phyloP scores from a whole-genome alignment of 116 monocot genomes.

The Cymodocea nodosa region DNA sequence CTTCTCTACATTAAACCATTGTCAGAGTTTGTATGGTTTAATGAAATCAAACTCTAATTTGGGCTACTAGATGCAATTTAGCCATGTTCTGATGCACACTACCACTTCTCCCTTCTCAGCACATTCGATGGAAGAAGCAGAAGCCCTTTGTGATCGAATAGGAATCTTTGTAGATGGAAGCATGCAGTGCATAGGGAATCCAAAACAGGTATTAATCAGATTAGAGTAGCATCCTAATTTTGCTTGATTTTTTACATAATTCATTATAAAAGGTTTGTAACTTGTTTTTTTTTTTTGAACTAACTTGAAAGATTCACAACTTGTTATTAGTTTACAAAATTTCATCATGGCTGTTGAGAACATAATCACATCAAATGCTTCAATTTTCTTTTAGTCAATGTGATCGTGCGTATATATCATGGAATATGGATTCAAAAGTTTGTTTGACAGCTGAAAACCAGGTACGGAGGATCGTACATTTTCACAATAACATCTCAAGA shows the following conservation, averaged over 20 bases:
- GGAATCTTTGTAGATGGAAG: slow-evolving; percentile 48
- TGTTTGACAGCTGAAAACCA: too few species aligned
- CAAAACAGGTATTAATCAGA: slow-evolving; percentile 26
- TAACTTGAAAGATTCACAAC: background rate
- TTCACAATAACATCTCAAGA: slow-evolving; percentile 26
- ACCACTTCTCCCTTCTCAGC: slow-evolving; percentile 12
- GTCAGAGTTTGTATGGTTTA: too few species aligned
- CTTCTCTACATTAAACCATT: background rate
- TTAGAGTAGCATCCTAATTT: background rate
- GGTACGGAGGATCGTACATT: too few species aligned
- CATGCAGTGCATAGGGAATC: slow-evolving; percentile 56
- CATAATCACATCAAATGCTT: too few species aligned
- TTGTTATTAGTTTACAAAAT: background rate
- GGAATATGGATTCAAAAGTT: too few species aligned
- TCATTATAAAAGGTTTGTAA: background rate
- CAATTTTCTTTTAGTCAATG: too few species aligned
- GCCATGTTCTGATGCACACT: too few species aligned
- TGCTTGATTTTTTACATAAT: background rate
- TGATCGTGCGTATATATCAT: too few species aligned
- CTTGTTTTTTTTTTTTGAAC: too few species aligned
- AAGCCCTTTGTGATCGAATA: slow-evolving; percentile 50
- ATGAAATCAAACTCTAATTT: too few species aligned
- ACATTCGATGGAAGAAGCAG: slow-evolving; percentile 81
- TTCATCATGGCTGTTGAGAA: background rate
- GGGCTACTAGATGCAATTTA: too few species aligned